Base-by-base conservation (phyloP, 2,329 filamentous ascomycete species). In the Ophiostoma sp. region DNA sequence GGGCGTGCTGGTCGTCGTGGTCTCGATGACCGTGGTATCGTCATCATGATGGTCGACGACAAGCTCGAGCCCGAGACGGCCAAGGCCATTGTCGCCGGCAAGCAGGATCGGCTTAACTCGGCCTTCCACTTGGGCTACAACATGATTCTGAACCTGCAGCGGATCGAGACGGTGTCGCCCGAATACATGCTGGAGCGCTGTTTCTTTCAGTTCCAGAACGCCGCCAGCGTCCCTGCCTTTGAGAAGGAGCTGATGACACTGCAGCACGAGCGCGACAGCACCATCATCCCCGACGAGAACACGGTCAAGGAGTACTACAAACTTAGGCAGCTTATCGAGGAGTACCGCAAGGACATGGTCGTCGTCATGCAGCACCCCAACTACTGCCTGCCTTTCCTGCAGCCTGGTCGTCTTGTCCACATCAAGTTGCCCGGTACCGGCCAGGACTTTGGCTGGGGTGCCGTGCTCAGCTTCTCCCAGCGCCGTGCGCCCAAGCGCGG, bases 1-100 rank as follows among this genome's bases (percentile, higher is more conserved):
- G 96, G 96, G 75, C 93, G 96, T 83, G 96, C 96, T 74, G 96
- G 96, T 80, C 93, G 96, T 87, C 91, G 96, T 89, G 96, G 96
- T 83, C 92, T 99, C 72, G 96, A 99, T 84, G 95, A 98, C 75
- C 92, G 96, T 77, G 96, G 96, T 88, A 97, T 98, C 78, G 96
- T 99, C 77, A 98, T 99, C 81, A 98, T 99, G 94, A 98, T 99
- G 95, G 93, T 99, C 75, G 92, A 97, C 79, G 93, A 97, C 81
- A 94, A 96, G 84, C 95, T 99, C 85, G 96, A 99, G 79, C 96
- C 96, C 1, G 90, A 93, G 1, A 91, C 92, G n/a, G 95, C 96
- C 57, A 97, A 97, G 83, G 91, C 93, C 76, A 98, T 99, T 78
- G 96, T 99, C 15, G 94, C 96, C 71, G 96, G 96, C 77, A 93